Base-by-base conservation (phyloP, 2,329 filamentous ascomycete species). In the Aspergillus fructus region DNA sequence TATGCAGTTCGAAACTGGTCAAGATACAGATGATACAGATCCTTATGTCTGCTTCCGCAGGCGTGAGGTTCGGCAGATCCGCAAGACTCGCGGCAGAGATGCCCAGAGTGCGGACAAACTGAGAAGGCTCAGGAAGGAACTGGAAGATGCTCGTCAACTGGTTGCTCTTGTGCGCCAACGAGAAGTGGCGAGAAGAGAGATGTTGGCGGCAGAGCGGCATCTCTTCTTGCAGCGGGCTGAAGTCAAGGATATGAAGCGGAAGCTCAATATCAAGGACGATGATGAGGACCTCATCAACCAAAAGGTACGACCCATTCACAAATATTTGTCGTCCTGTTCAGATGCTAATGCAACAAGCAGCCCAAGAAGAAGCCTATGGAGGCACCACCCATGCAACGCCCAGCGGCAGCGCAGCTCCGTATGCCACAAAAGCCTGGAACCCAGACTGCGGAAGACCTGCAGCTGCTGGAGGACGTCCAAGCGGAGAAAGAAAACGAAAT, bases 21-120 rank as follows among this genome's bases (percentile, higher is more conserved):
- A 91, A 71, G 93, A 97, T 64, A 96, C 89, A 60, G 94, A 99
- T 74, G 94, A 99, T 72, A 86, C 90, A 67, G 94, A 99, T 76
- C 94, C 94, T 49, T 99, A 96, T 77, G 93, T 99, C 68, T 99
- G 94, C 77, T 99, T 99, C 84, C 87, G 94, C 71, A 87, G 94
- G 66, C 90, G 94, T 62, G 94, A 99, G 76, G 90, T 96, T 47
- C 89, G 94, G 57, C 91, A 96, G 73, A 93, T 92, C 49, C 89
- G 94, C 67, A 99, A 97, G 79, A 99, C 94, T 39, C 85, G 94
- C 70, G 91, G 91, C 65, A 87, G 94, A 69, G 94, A 99, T 79
- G 91, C 91, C 37, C 93, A 96, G 76, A 91, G 93, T 67, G 91
- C 90, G 54, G 94, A 99, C 72, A 97, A 96, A 75, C 83, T 99